These are phyloP conservation scores for Cercospora zeae-maydis DNA, from an alignment of 2,329 filamentous ascomycete species.

Conservation along the genomic window DNA sequence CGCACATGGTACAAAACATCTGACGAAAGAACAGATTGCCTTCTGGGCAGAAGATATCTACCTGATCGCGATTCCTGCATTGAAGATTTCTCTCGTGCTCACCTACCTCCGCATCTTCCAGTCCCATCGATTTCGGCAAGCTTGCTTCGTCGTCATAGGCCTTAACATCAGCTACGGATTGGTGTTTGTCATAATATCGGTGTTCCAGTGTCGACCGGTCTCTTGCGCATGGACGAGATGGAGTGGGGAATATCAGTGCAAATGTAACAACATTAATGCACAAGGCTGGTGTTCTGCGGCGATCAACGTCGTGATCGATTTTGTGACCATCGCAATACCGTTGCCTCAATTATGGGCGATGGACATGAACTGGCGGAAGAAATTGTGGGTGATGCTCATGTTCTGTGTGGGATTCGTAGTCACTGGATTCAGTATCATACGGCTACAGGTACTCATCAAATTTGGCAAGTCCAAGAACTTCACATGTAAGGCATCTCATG, in stretches of 20 bases:
- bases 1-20: no score
- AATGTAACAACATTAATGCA: constrained; percentile 24
- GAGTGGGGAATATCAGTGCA: constrained; percentile 9
- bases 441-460: constrained; percentile 23
- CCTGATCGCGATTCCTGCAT: constrained; percentile 15
- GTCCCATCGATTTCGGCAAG: constrained; percentile 12
- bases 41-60: constrained; percentile 22
- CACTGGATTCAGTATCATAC: constrained; percentile 20
- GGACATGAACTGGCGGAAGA: constrained; percentile 23
- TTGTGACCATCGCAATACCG: constrained; percentile 24
- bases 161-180: constrained; percentile 20
- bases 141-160: constrained; percentile 15
- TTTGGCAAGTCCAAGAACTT: constrained; percentile 20
- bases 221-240: constrained; percentile 19
- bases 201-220: constrained; percentile 22
- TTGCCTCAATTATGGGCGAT: constrained; percentile 24
- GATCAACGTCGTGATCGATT: constrained; percentile 24
- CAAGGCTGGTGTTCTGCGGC: constrained; percentile 22
- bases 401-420: constrained; percentile 23
- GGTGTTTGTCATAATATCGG: constrained; percentile 18
- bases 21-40: constrained; percentile 10
- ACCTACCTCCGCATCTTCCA: constrained; percentile 27
- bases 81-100: constrained; percentile 22
- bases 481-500: not conserved
- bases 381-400: constrained; percentile 25